phyloP scores from a whole-genome alignment of 1,284 basidiomycete species.

The Boletus semigastroideus region DNA sequence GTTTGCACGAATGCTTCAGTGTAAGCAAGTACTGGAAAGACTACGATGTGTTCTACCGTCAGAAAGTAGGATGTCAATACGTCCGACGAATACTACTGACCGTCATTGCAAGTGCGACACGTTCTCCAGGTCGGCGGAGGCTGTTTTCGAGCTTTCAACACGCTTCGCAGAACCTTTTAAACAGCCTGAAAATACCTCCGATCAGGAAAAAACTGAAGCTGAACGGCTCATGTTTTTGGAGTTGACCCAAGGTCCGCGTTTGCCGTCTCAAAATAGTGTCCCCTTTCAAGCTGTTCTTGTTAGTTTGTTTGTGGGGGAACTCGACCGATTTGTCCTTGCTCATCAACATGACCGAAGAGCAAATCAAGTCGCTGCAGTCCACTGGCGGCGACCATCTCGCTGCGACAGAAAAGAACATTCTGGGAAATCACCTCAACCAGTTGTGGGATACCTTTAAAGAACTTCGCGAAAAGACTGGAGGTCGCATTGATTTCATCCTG shows the following conservation, averaged over 20 bases:
- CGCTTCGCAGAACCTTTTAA: conserved; percentile 89
- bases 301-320: conserved; percentile 94
- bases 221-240: conserved; percentile 92
- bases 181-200: conserved; percentile 54
- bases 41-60: conserved; percentile 90
- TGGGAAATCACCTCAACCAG: conserved; percentile 79
- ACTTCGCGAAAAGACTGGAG: conserved; percentile 69
- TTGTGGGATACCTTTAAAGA: conserved; percentile 84
- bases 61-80: conserved; percentile 57
- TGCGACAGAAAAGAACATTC: conserved; percentile 94
- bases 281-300: neutral
- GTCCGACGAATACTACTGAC: conserved; percentile 3
- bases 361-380: conserved; percentile 96
- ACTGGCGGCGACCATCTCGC: conserved; percentile 95
- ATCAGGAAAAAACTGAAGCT: conserved; percentile 67
- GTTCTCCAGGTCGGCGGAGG: conserved; percentile 89
- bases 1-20: conserved; percentile 94
- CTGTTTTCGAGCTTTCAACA: conserved; percentile 93
- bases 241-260: conserved; percentile 73
- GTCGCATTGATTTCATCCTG: conserved; percentile 86
- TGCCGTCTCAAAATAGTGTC: neutral
- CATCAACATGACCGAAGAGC: conserved; percentile 99
- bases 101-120: conserved; percentile 76
- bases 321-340: conserved; percentile 95
- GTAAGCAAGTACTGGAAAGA: conserved; percentile 89